Evolutionary conservation across 2,329 filamentous ascomycete genomes (phyloP), one percentile per base, ranked within the genome.

Genomic region (Albifimbria verrucaria): DNA sequence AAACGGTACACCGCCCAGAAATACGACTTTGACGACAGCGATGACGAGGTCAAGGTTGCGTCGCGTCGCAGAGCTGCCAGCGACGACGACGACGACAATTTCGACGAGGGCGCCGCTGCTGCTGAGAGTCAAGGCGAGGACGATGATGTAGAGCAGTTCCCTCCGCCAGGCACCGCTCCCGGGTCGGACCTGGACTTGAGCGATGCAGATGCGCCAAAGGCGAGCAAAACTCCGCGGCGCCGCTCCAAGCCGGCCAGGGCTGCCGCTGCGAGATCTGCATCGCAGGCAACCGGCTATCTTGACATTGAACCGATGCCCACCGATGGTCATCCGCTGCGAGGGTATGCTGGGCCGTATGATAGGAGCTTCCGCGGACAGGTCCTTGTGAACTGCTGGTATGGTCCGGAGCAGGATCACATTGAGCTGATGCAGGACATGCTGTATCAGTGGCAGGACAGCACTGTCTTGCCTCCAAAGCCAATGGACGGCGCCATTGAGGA

Each of bases 311-410:
- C 68, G 45, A 61, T 71, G 7, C 65, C 67, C 0, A 59, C 61
- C 17, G 68, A 71, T 43, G 67, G 62, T 2, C 63, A 63, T 49
- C 60, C 67, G 36, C 60, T 65, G 48, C 67, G 65, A 51, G 65
- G 63, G 42, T 70, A 72, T 56, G 59, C 66, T 50, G 71, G 72
- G 7, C 67, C 68, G 1, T 73, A 71, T 49, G 67, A 71, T 26
- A 60, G 68, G 7, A 57, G 62, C 2, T 59, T 68, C 15, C 68
- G 69, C 36, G 66, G 68, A 18, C 63, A 66, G 7, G 59, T 65
- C 2, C 64, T 72, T 7, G 55, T 76, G 10, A 66, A 70, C 23
- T 63, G 69, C 26, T 72, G 76, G 68, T 79, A 76, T 57, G 75
- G 76, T 5, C 23, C 1, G 70, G 74, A 0, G 67, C 69, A 22